These are phyloP conservation scores for Dactylellina leptospora DNA, from an alignment of 2,329 filamentous ascomycete genomes.

Conservation along the genomic window DNA sequence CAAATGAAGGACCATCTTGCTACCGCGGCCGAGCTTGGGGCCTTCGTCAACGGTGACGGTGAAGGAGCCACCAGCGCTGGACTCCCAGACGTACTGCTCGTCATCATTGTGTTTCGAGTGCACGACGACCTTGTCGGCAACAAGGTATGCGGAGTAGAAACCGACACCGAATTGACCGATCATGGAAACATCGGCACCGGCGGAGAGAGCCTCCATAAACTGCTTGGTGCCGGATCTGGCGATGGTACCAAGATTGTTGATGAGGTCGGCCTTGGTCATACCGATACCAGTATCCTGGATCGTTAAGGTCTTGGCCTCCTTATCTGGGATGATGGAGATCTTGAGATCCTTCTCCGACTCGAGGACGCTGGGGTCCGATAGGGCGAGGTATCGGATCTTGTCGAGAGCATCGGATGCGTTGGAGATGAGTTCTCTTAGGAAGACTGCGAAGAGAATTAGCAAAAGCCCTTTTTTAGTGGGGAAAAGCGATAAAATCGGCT, in stretches of 20 bases:
- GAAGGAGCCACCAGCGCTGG: conserved; percentile 95
- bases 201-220: conserved; percentile 99
- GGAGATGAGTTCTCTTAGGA: conserved; percentile 97
- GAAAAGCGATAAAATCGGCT: neutral
- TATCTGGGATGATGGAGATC: conserved; percentile 98
- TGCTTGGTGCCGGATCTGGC: conserved; percentile 99
- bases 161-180: conserved; percentile 99
- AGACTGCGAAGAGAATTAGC: conserved; percentile 70
- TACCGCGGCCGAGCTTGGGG: conserved; percentile 89
- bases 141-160: conserved; percentile 99
- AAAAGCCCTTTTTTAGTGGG: neutral
- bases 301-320: conserved; percentile 96
- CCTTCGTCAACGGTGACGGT: conserved; percentile 89
- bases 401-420: conserved; percentile 98
- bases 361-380: conserved; percentile 96
- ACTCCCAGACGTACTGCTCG: conserved; percentile 99
- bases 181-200: conserved; percentile 99
- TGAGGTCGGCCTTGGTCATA: conserved; percentile 99
- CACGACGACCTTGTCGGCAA: conserved; percentile 94
- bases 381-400: conserved; percentile 99
- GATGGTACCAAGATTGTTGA: conserved; percentile 99
- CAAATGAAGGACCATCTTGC: conserved; percentile 97
- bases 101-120: conserved; percentile 99
- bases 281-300: conserved; percentile 98
- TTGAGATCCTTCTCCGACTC: conserved; percentile 97